Conservation (phyloP, 768 basidiomycete genomes). For the Hygrophorus russula region DNA sequence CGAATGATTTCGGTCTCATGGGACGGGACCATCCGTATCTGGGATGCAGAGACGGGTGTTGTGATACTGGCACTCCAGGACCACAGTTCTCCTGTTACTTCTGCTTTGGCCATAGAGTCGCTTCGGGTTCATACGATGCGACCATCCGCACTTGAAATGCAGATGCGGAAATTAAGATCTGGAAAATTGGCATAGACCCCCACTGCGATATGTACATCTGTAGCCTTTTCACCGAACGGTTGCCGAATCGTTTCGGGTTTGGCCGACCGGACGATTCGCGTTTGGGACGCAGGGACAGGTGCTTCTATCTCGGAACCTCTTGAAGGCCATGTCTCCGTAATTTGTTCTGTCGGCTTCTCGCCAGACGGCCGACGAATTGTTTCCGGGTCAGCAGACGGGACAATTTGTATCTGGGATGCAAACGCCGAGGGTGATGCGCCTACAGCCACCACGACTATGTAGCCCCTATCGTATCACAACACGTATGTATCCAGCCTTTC, state of each 20-base stretch:
- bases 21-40: no score
- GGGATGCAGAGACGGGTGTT: not conserved
- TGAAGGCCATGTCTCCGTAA: conserved; percentile 56
- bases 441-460: not conserved
- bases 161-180: no score
- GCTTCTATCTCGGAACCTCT: conserved; percentile 50
- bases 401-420: conserved; percentile 25
- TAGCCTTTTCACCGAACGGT: conserved; percentile 4
- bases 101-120: no score
- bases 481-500: not conserved
- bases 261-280: no score
- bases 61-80: not conserved
- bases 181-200: no score
- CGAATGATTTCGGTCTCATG: not conserved
- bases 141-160: no score
- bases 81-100: no score
- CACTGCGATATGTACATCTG: no score
- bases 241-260: not conserved
- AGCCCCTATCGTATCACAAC: not conserved
- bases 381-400: conserved; percentile 49
- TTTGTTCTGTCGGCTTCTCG: conserved; percentile 35
- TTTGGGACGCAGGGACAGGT: conserved; percentile 32
- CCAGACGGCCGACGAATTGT: no score
- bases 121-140: no score
- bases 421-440: not conserved